Evolutionary conservation across 192 early-diverging fungal genomes (phyloP).

Genomic region (Podila verticillata): DNA sequence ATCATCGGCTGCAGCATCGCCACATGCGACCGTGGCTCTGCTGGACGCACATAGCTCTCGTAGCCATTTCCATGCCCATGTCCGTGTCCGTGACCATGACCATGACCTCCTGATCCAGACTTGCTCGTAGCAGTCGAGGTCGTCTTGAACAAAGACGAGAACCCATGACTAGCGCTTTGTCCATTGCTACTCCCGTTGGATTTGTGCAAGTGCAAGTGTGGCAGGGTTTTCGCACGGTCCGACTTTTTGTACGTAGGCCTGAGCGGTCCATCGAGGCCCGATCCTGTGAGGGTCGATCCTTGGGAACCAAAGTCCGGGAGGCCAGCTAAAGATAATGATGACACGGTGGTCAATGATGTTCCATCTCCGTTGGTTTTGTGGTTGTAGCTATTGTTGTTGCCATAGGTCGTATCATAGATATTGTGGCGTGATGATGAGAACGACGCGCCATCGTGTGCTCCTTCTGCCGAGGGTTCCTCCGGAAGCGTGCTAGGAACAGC

Average conservation of each 20-base stretch:
- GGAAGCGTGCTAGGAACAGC: not conserved
- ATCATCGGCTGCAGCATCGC: constrained; percentile 78
- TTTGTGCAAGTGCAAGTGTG: constrained; percentile 17
- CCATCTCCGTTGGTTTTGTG: not conserved
- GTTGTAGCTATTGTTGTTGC: too few species aligned
- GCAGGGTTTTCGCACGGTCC: constrained; percentile 17
- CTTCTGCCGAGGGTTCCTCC: not conserved
- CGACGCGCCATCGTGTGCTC: not conserved
- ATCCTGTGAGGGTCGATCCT: not conserved
- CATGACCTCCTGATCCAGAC: not conserved
- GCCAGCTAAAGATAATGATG: not conserved
- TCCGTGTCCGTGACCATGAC: constrained; percentile 2
- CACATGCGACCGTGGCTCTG: constrained; percentile 59
- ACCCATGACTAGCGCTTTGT: not conserved
- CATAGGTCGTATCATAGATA: not conserved
- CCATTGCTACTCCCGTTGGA: not conserved
- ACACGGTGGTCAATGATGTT: not conserved
- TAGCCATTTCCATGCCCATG: not conserved
- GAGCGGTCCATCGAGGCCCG: constrained; percentile 12
- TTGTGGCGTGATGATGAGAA: not conserved
- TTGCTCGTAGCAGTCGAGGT: not conserved
- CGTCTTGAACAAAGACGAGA: constrained; percentile 1
- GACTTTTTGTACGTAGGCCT: constrained; percentile 26
- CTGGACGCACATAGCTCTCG: constrained; percentile 26
- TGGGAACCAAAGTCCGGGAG: not conserved